These are phyloP conservation scores for Phytophthora hybrid DNA, from an alignment of 352 stramenopile species.

Conservation along the genomic window DNA sequence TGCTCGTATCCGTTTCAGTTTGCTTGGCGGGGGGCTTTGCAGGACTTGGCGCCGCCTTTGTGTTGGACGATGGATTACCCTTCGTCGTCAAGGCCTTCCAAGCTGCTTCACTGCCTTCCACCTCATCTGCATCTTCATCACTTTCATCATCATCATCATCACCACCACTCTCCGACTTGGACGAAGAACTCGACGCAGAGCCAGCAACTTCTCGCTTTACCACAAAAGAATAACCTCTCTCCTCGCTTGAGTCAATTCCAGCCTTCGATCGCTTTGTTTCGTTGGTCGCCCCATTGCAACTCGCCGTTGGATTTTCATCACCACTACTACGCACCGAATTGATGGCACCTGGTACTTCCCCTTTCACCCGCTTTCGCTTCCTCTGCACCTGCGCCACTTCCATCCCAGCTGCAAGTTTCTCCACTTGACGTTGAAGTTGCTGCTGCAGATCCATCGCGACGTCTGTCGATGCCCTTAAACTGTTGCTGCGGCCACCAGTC, in stretches of 20 bases:
- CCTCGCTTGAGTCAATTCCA: neutral
- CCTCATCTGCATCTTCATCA: neutral
- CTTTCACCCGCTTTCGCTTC: neutral
- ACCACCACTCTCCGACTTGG: neutral
- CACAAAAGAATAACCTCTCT: too few species aligned
- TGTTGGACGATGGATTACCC: neutral
- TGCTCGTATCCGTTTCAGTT: neutral
- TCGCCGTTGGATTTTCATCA: neutral
- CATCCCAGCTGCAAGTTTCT: neutral
- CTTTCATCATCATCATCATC: neutral
- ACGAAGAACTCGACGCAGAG: neutral
- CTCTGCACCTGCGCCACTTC: neutral
- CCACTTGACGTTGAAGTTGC: neutral
- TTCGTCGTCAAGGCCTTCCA: conserved; percentile 8
- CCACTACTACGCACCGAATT: neutral
- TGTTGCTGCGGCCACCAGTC: conserved; percentile 3
- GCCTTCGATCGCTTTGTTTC: neutral
- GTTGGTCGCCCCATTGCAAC: neutral
- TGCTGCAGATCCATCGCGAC: neutral
- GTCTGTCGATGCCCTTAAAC: neutral
- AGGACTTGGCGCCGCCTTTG: neutral
- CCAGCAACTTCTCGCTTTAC: neutral
- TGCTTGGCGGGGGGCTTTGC: neutral
- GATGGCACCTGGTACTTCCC: neutral
- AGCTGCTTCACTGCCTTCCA: conserved; percentile 11